Conservation (phyloP, 2,329 filamentous ascomycete genomes). For the Fusarium verrucosum region DNA sequence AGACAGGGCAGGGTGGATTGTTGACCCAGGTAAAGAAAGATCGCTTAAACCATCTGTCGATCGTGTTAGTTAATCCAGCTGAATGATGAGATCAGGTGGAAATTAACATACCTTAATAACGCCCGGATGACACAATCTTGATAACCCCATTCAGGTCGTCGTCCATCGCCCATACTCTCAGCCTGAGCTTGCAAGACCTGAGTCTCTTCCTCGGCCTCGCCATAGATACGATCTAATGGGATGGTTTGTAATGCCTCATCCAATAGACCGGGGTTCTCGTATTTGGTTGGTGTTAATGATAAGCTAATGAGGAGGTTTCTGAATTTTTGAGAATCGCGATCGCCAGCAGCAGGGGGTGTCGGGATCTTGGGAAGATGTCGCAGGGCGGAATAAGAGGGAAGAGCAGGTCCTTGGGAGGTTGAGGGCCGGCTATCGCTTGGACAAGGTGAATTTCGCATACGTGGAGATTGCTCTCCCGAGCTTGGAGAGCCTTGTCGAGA, state of each 20-base stretch:
- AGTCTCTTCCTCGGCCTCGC: constrained; percentile 91
- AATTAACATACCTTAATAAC: constrained; percentile 73
- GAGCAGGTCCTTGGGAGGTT: constrained; percentile 56
- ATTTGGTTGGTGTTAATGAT: constrained; percentile 88
- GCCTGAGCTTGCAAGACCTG: constrained; percentile 89
- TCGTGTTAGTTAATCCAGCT: constrained; percentile 27
- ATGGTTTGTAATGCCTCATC: constrained; percentile 91
- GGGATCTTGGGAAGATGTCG: constrained; percentile 68
- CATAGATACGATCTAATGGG: constrained; percentile 89
- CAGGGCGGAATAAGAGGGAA: constrained; percentile 60
- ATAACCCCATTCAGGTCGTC: constrained; percentile 91
- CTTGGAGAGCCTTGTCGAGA: constrained; percentile 68
- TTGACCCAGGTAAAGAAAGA: constrained; percentile 97
- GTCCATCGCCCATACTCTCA: constrained; percentile 82
- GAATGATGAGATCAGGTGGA: background rate
- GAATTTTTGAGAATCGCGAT: constrained; percentile 76
- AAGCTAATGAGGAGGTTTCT: constrained; percentile 84
- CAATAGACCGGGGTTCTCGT: constrained; percentile 93
- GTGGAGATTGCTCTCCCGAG: constrained; percentile 61
- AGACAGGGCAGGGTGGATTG: constrained; percentile 86
- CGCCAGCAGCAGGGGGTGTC: constrained; percentile 72
- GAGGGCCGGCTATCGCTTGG: constrained; percentile 56
- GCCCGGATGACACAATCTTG: constrained; percentile 95
- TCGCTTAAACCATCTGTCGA: constrained; percentile 82
- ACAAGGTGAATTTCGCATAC: constrained; percentile 54